A percentile compares a stretch with the other conserved stretches of the same genome.
Evolutionary conservation across 805 yeast genomes (phyloP).

Genomic region (Candida lessepsii): DNA sequence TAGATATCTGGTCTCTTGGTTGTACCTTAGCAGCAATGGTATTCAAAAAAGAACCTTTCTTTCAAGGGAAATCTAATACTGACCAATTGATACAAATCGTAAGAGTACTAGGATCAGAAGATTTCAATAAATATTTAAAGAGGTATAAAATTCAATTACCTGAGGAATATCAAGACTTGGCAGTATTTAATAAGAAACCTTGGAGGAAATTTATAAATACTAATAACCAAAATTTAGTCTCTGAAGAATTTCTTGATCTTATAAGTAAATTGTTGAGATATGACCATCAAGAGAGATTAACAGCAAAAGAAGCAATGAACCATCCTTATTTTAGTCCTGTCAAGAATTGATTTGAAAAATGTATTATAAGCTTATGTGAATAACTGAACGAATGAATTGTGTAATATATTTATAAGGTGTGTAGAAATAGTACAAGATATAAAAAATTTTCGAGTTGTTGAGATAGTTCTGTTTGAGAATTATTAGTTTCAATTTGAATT

Average conservation of each 20-base stretch:
- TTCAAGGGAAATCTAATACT: constrained; percentile 86
- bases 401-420: no score
- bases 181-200: constrained; percentile 74
- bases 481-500: no score
- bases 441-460: no score
- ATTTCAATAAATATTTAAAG: constrained; percentile 61
- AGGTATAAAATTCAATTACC: constrained; percentile 74
- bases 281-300: constrained; percentile 85
- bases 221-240: constrained; percentile 65
- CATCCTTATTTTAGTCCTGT: constrained; percentile 48
- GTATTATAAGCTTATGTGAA: neutral
- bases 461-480: no score
- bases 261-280: constrained; percentile 76
- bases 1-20: constrained; percentile 93
- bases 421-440: no score
- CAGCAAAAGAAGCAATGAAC: constrained; percentile 85
- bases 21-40: constrained; percentile 89
- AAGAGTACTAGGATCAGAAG: constrained; percentile 83
- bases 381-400: no score
- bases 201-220: constrained; percentile 78
- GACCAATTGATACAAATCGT: constrained; percentile 91
- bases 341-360: neutral
- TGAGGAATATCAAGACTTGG: constrained; percentile 66
- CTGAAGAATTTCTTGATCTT: constrained; percentile 71
- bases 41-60: constrained; percentile 88